phyloP scores from a whole-genome alignment of 768 basidiomycete genomes.

The Lactarius pseudohatsudake region DNA sequence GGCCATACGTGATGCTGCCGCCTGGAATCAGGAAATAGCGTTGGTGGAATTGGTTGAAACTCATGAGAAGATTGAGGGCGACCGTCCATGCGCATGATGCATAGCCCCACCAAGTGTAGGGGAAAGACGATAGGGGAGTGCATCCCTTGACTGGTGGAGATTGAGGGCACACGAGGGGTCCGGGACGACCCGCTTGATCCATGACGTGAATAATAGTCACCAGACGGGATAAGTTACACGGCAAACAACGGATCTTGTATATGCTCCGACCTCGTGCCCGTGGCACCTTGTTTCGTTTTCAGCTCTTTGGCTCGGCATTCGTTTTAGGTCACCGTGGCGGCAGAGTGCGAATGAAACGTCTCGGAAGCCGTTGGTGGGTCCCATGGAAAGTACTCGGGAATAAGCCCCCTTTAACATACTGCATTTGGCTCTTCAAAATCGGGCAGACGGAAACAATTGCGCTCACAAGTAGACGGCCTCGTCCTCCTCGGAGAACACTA shows the following conservation, averaged over 20 bases:
- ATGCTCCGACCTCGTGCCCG: background rate
- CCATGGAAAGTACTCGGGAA: slow-evolving; percentile 23
- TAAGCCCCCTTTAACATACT: slow-evolving; percentile 13
- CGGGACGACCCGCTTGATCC: background rate
- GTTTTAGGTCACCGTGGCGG: background rate
- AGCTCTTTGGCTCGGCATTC: background rate
- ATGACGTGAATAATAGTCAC: background rate
- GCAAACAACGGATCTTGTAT: background rate
- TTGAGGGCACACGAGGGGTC: background rate
- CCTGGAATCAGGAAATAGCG: background rate
- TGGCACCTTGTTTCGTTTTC: slow-evolving; percentile 7
- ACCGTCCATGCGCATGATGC: background rate
- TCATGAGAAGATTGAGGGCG: background rate
- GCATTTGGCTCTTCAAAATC: slow-evolving; percentile 8
- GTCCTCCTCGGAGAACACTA: slow-evolving; percentile 69
- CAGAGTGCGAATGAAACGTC: background rate
- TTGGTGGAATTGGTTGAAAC: background rate
- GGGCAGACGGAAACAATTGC: background rate
- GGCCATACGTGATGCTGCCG: background rate
- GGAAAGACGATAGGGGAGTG: background rate
- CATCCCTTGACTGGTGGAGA: background rate
- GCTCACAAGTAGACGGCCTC: slow-evolving; percentile 64
- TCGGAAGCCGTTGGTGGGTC: background rate
- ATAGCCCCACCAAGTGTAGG: background rate
- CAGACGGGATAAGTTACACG: background rate